These are phyloP conservation scores for Eudorina sp. DNA, from an alignment of 139 green algal species.

Conservation along the genomic window DNA sequence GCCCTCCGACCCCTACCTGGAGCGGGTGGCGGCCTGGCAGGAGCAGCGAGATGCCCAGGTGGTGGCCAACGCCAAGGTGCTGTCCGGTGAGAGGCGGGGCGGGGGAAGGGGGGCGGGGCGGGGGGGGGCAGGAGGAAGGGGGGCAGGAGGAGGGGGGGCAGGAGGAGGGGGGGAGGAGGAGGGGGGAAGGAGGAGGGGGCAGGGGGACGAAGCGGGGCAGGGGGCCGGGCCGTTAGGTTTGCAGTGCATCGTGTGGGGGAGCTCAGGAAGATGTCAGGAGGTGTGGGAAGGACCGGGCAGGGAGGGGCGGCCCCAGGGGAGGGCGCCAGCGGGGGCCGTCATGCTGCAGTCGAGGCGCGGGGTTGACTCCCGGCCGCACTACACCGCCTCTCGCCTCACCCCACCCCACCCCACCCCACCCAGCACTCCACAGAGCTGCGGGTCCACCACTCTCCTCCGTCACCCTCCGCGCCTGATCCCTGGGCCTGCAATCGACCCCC, in stretches of 20 bases:
- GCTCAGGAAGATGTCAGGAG: too few relatives aligned
- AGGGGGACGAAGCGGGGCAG: too few relatives aligned
- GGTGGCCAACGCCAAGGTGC: slow-evolving; percentile 44
- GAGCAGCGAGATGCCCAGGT: slow-evolving; percentile 49
- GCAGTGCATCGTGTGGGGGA: too few relatives aligned
- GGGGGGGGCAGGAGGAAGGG: background rate
- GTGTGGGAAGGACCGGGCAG: too few relatives aligned
- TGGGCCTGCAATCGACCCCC: background rate
- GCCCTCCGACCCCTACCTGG: slow-evolving; percentile 45
- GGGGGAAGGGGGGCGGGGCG: background rate
- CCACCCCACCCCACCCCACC: background rate
- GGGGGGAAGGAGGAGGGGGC: background rate
- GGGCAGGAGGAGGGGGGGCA: background rate
- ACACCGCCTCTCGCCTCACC: background rate
- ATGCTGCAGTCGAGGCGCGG: too few relatives aligned
- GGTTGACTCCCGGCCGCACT: too few relatives aligned
- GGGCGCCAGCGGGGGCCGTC: too few relatives aligned
- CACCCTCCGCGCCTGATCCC: background rate
- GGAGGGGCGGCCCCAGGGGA: too few relatives aligned
- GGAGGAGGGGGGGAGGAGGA: background rate
- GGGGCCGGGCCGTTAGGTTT: too few relatives aligned
- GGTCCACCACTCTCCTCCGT: too few relatives aligned
- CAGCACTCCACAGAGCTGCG: too few relatives aligned
- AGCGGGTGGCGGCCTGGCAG: slow-evolving; percentile 39
- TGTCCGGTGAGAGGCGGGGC: background rate